phyloP scores from a whole-genome alignment of 2,329 filamentous ascomycete genomes.

The Exophiala viscosa region DNA sequence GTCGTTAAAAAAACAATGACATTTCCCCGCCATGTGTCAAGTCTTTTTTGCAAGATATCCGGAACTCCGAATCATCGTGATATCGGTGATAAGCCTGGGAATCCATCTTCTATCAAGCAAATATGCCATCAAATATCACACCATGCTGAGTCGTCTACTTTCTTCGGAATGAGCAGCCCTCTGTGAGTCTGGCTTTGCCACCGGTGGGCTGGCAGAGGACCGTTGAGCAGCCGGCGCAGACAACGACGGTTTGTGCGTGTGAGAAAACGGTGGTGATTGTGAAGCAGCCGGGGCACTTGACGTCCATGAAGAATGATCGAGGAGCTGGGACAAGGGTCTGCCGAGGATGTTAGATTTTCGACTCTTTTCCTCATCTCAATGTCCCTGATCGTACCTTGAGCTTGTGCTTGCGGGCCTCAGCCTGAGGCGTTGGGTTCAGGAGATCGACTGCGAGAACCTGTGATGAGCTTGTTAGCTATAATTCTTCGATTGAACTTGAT shows the following conservation, averaged over 20 bases:
- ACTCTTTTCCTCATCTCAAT: neutral
- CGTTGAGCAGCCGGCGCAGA: constrained; percentile 99
- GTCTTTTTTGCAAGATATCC: constrained; percentile 70
- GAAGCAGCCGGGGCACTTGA: constrained; percentile 99
- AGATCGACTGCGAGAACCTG: constrained; percentile 99
- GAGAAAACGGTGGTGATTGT: constrained; percentile 99
- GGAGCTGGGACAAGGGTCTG: constrained; percentile 91
- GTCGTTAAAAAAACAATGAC: constrained; percentile 40
- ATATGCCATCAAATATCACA: constrained; percentile 33
- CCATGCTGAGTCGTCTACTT: constrained; percentile 69
- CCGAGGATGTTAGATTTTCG: constrained; percentile 16
- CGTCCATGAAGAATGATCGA: constrained; percentile 99
- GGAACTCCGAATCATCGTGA: constrained; percentile 68
- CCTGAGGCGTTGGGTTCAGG: constrained; percentile 95
- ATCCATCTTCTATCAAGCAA: constrained; percentile 50
- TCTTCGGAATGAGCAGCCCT: constrained; percentile 99
- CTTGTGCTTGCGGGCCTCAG: constrained; percentile 99
- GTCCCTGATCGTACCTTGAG: constrained; percentile 73
- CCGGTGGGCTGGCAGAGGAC: constrained; percentile 99
- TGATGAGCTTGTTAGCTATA: constrained; percentile 27
- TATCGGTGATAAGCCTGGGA: constrained; percentile 37
- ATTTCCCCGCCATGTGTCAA: constrained; percentile 24
- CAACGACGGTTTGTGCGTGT: constrained; percentile 99
- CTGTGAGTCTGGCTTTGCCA: constrained; percentile 97
- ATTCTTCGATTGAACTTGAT: constrained; percentile 11